phyloP scores from a whole-genome alignment of 148 eudicot genomes.

The Euryodendron excelsum region DNA sequence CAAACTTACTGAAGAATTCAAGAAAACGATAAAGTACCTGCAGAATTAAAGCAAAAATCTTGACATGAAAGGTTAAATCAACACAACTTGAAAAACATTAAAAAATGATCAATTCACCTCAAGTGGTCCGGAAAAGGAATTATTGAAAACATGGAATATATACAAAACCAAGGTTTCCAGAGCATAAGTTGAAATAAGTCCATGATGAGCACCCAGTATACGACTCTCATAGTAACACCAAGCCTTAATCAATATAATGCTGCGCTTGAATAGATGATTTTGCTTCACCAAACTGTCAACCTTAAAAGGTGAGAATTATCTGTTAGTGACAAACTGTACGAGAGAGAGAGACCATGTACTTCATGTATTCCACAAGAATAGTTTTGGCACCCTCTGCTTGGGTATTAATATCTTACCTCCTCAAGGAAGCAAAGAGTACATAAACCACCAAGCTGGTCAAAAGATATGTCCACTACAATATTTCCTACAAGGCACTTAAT shows the following conservation, averaged over 20 bases:
- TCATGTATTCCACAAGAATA: not conserved
- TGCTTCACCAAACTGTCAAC: constrained; percentile 75
- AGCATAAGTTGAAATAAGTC: constrained; percentile 93
- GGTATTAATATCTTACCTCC: constrained; percentile 41
- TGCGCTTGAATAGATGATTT: constrained; percentile 89
- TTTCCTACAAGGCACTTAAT: constrained; percentile 74
- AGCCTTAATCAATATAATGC: constrained; percentile 90
- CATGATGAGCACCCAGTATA: constrained; percentile 97
- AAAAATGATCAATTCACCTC: constrained; percentile 46
- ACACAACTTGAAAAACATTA: constrained; percentile 7
- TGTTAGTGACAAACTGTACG: not conserved
- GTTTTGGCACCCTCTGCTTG: not conserved
- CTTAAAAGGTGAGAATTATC: constrained; percentile 30
- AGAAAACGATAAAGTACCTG: constrained; percentile 92
- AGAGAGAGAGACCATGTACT: not conserved
- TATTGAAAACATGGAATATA: constrained; percentile 90
- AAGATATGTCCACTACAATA: constrained; percentile 80
- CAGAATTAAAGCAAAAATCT: constrained; percentile 9
- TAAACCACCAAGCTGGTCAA: constrained; percentile 77
- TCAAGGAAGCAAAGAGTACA: constrained; percentile 86
- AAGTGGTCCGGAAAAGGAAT: constrained; percentile 82
- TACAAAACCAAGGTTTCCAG: constrained; percentile 94
- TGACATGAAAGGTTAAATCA: constrained; percentile 7
- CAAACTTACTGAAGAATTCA: constrained; percentile 91
- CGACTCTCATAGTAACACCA: constrained; percentile 99